Percentiles rank a stretch among this genome's conserved stretches.
phyloP scores from a whole-genome alignment of 176 grass and related monocot species.

The Hordeum marinum region DNA sequence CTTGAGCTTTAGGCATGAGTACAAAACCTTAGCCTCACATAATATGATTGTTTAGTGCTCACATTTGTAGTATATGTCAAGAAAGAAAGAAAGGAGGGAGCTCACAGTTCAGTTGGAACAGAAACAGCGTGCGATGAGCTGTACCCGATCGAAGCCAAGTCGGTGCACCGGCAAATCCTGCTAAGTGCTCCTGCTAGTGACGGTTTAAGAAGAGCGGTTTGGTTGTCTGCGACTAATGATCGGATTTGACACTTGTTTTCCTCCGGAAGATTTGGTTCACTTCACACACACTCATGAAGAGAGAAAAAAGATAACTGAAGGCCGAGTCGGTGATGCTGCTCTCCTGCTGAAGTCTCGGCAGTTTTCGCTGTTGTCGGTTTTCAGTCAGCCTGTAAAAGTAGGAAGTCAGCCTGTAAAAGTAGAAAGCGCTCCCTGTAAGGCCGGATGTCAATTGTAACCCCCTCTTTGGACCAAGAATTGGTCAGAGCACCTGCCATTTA shows the following conservation, averaged over 20 bases:
- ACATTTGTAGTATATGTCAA: conserved; percentile 7
- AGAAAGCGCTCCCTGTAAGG: background rate
- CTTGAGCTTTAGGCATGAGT: conserved; percentile 7
- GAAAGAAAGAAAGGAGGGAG: background rate
- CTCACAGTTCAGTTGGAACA: conserved; percentile 26
- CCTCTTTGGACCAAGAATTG: background rate
- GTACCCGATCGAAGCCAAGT: conserved; percentile 6
- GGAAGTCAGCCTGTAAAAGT: background rate
- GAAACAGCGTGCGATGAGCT: conserved; percentile 42
- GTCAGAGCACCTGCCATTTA: background rate
- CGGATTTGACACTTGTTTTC: background rate
- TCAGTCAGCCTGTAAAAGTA: background rate
- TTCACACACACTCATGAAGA: background rate
- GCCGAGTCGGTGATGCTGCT: background rate
- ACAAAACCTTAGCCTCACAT: conserved; percentile 10
- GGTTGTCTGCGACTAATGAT: background rate
- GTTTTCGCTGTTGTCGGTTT: background rate
- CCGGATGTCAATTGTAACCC: background rate
- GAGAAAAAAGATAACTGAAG: background rate
- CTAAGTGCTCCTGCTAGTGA: background rate
- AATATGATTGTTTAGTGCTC: conserved; percentile 26
- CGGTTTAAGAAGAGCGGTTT: background rate
- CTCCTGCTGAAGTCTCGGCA: background rate
- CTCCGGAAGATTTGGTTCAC: background rate
- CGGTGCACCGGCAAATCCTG: background rate